Conservation (phyloP, 768 basidiomycete genomes). For the Rhodotorula graminis region DNA sequence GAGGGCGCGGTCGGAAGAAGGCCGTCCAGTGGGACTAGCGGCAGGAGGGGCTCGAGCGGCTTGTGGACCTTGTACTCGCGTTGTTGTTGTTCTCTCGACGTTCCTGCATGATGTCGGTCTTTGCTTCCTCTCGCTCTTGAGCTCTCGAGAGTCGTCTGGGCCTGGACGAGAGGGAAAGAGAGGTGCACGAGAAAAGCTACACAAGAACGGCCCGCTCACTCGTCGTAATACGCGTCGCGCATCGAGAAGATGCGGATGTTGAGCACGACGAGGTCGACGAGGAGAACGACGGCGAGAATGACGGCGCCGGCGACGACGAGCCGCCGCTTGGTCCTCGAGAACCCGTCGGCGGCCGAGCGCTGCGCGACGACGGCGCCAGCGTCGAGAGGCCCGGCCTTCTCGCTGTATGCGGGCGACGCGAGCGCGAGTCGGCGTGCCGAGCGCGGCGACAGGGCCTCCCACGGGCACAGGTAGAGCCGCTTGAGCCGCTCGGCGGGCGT, state of each 20-base stretch:
- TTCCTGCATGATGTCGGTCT: neutral
- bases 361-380: neutral
- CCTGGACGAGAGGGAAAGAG: no score
- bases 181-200: no score
- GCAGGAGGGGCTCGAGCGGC: no score
- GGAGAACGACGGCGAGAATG: neutral
- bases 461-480: conserved; percentile 27
- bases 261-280: conserved; percentile 15
- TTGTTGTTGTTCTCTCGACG: neutral
- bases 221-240: conserved; percentile 16
- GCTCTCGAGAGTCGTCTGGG: neutral
- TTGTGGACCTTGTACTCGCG: no score
- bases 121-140: no score
- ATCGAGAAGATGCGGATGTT: conserved; percentile 6
- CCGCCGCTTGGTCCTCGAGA: neutral
- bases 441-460: conserved; percentile 4
- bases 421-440: neutral
- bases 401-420: neutral
- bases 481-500: conserved; percentile 10
- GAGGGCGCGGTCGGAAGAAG: neutral
- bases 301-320: neutral
- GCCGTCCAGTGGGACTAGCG: neutral
- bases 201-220: neutral
- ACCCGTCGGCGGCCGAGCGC: neutral
- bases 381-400: neutral